Percentiles rank a stretch among this genome's conserved stretches.
Conservation (phyloP, 2,329 filamentous ascomycete species). For the Apiospora phragmitis region DNA sequence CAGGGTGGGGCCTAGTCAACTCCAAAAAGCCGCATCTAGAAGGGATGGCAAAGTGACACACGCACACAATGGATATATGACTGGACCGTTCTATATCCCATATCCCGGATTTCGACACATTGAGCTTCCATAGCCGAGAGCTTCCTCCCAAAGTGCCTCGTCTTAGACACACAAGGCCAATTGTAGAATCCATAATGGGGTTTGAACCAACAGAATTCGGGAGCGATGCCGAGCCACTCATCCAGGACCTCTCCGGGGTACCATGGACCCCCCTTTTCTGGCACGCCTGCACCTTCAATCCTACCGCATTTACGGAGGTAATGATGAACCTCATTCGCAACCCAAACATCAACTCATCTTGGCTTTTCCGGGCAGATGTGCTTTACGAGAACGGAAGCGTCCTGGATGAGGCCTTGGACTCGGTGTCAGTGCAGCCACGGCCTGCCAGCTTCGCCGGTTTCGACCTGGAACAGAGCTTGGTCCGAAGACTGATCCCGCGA, state of each 20-base stretch:
- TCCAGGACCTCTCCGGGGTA: conserved; percentile 36
- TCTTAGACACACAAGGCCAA: background rate
- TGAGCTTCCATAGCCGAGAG: background rate
- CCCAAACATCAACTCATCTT: conserved; percentile 76
- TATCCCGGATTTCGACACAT: background rate
- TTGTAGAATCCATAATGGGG: conserved; percentile 27
- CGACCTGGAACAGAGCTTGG: conserved; percentile 61
- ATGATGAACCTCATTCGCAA: conserved; percentile 77
- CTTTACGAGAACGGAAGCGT: conserved; percentile 52
- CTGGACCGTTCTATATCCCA: background rate
- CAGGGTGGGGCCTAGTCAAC: background rate
- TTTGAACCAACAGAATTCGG: conserved; percentile 36
- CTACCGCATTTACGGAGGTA: conserved; percentile 62
- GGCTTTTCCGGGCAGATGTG: conserved; percentile 78
- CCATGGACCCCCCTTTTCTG: conserved; percentile 56
- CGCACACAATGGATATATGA: background rate
- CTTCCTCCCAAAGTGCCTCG: background rate
- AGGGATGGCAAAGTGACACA: conserved; percentile 1
- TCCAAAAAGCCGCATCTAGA: conserved; percentile 7
- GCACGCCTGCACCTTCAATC: conserved; percentile 62
- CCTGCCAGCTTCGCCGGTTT: conserved; percentile 48
- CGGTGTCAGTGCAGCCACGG: conserved; percentile 25
- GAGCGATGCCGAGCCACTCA: conserved; percentile 31
- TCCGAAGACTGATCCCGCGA: conserved; percentile 78
- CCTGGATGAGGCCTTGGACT: conserved; percentile 30